Conservation (phyloP, 2,329 filamentous ascomycete species). For the Didymellaceae sp. region DNA sequence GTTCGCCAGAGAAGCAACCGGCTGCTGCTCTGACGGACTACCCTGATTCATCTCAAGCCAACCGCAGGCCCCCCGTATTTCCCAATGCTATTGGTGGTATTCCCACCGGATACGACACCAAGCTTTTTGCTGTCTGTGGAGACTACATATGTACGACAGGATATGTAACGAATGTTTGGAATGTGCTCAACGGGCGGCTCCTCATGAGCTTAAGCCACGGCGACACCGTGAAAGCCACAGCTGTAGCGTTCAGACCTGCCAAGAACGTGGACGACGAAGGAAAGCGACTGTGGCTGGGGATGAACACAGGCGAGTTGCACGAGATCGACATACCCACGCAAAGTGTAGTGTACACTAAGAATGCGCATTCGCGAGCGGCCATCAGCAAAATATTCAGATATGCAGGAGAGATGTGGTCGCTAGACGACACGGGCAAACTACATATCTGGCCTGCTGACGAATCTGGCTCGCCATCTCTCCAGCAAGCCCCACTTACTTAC, state of each 20-base stretch:
- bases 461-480: slow-evolving; percentile 76
- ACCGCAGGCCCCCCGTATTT: slow-evolving; percentile 79
- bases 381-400: slow-evolving; percentile 86
- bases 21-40: slow-evolving; percentile 68
- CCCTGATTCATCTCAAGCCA: slow-evolving; percentile 83
- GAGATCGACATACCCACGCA: slow-evolving; percentile 84
- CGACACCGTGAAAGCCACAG: slow-evolving; percentile 82
- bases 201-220: slow-evolving; percentile 82
- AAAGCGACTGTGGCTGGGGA: slow-evolving; percentile 85
- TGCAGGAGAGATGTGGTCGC: slow-evolving; percentile 88
- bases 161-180: slow-evolving; percentile 88
- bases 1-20: slow-evolving; percentile 53
- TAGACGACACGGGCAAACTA: slow-evolving; percentile 87
- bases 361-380: slow-evolving; percentile 78
- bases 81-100: slow-evolving; percentile 78
- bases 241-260: slow-evolving; percentile 85
- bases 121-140: slow-evolving; percentile 86
- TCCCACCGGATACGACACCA: slow-evolving; percentile 82
- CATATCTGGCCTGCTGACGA: slow-evolving; percentile 85
- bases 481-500: slow-evolving; percentile 76
- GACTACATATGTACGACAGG: slow-evolving; percentile 87
- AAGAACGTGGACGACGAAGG: slow-evolving; percentile 80
- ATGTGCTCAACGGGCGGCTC: slow-evolving; percentile 78
- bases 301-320: slow-evolving; percentile 83
- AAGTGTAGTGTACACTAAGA: slow-evolving; percentile 71